Evolutionary conservation across 2,329 filamentous ascomycete genomes (phyloP), one percentile per base, ranked within the genome.

Genomic region (Emericellopsis cladophorae): DNA sequence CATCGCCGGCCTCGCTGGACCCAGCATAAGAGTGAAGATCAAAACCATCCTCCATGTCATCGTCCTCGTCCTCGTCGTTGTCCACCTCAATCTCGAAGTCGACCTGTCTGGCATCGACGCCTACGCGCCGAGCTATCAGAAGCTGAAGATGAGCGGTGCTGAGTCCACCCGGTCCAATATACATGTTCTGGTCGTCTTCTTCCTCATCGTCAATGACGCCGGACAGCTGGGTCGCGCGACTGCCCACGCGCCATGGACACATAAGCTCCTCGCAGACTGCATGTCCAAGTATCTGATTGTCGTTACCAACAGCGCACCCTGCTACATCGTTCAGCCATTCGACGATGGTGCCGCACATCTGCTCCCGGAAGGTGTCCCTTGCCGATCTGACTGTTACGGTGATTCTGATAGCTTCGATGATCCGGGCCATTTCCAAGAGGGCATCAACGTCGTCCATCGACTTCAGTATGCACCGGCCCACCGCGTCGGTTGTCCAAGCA

Each of bases 301-400:
- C 87, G 26, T 77, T 69, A 2, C 86, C 87, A 37, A 95, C 84
- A 40, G 79, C 83, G 59, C 89, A 95, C 24, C 88, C 88, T 7
- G 88, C 77, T 52, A 98, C 93, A 59, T 98, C 93, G 40, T 81
- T 75, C 16, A 98, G 72, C 93, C 93, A 98, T 52, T 95, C 89
- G 41, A 98, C 83, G 45, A 98, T 90, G 14, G 88, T 87, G n/a
- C 85, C 88, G 52, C 89, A 95, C 93, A 98, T 98, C 57, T 96
- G 85, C 57, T 98, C 92, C 44, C 92, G 76, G 63, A 96, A 98
- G 0, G 88, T 96, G 61, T 98, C 92, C 50, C 93, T 76, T 5
- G 92, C 79, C 9, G 90, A 95, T 36, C 92, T 79, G 45, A 98
- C 88, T 1, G 92, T 98, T 38, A 95, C 87, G 0, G 92, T 96